Evolutionary conservation across 2,329 filamentous ascomycete genomes (phyloP).

Genomic region (Akanthomyces lecanii): DNA sequence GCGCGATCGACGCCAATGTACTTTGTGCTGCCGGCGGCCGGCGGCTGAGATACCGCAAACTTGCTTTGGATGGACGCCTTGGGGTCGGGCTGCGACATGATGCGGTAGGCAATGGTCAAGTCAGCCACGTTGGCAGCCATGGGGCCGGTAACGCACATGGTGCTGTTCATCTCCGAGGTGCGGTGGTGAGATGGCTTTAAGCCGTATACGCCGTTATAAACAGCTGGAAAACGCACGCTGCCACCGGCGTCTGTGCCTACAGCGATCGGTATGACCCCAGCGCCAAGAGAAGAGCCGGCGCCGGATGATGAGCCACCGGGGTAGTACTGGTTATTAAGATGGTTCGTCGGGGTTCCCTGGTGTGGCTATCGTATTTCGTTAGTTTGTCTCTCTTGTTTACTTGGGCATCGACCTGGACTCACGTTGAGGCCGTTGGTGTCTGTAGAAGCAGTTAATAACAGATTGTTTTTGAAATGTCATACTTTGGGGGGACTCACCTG

Average conservation of each 20-base stretch:
- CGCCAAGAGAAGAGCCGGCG: slow-evolving; percentile 63
- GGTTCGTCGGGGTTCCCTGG: slow-evolving; percentile 73
- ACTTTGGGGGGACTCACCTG: slow-evolving; percentile 44
- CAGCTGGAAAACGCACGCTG: slow-evolving; percentile 67
- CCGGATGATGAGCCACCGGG: slow-evolving; percentile 79
- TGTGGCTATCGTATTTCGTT: slow-evolving; percentile 33
- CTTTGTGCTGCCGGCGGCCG: slow-evolving; percentile 43
- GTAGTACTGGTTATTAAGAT: slow-evolving; percentile 72
- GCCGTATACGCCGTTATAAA: slow-evolving; percentile 76
- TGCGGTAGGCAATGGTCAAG: slow-evolving; percentile 74
- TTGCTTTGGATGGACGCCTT: slow-evolving; percentile 53
- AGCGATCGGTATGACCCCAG: slow-evolving; percentile 69
- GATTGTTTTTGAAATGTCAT: background rate
- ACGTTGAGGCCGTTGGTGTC: slow-evolving; percentile 82
- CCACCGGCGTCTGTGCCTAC: slow-evolving; percentile 75
- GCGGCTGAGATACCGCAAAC: slow-evolving; percentile 57
- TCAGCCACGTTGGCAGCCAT: slow-evolving; percentile 73
- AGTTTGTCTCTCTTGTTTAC: slow-evolving; percentile 12
- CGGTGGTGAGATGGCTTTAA: slow-evolving; percentile 76
- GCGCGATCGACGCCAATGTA: slow-evolving; percentile 67
- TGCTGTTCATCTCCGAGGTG: slow-evolving; percentile 51
- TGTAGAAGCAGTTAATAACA: slow-evolving; percentile 23
- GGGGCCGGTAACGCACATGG: slow-evolving; percentile 64
- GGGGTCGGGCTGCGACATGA: slow-evolving; percentile 71
- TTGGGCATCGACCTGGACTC: slow-evolving; percentile 19